Evolutionary conservation across 2,329 filamentous ascomycete species (phyloP).

Genomic region (Sporothrix dimorphospora): DNA sequence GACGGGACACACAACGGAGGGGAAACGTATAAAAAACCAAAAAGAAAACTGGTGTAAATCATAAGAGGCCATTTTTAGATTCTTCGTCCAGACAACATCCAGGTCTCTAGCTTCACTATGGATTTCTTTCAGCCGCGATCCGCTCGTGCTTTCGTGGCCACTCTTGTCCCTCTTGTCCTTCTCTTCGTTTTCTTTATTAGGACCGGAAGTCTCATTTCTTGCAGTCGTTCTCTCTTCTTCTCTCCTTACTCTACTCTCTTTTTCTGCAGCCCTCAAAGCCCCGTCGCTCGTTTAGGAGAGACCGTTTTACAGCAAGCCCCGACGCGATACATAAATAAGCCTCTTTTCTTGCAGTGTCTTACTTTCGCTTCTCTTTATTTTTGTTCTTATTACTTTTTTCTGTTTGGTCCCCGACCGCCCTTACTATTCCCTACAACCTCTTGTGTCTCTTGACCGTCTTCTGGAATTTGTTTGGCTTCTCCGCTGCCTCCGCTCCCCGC

Average conservation of each 20-base stretch:
- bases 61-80: constrained; percentile 12
- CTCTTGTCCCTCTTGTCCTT: background rate
- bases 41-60: background rate
- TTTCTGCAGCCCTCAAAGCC: background rate
- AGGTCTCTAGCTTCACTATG: constrained; percentile 3
- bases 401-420: background rate
- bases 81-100: background rate
- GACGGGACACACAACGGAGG: constrained; percentile 12
- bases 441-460: constrained; percentile 11
- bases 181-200: constrained; percentile 17
- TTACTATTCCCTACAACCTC: background rate
- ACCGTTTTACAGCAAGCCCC: constrained; percentile 17
- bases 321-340: background rate
- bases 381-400: background rate
- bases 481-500: background rate
- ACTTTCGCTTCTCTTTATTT: background rate
- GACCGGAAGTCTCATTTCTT: background rate
- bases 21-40: background rate
- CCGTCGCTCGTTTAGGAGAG: constrained; percentile 10
- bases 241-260: background rate
- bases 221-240: background rate
- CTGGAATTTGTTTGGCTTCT: background rate
- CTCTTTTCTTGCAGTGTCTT: constrained; percentile 17
- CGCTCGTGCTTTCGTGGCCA: no score
- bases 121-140: constrained; percentile 5